phyloP scores from a whole-genome alignment of 192 early-diverging fungal genomes.

The Chytriomyces hyalinus region DNA sequence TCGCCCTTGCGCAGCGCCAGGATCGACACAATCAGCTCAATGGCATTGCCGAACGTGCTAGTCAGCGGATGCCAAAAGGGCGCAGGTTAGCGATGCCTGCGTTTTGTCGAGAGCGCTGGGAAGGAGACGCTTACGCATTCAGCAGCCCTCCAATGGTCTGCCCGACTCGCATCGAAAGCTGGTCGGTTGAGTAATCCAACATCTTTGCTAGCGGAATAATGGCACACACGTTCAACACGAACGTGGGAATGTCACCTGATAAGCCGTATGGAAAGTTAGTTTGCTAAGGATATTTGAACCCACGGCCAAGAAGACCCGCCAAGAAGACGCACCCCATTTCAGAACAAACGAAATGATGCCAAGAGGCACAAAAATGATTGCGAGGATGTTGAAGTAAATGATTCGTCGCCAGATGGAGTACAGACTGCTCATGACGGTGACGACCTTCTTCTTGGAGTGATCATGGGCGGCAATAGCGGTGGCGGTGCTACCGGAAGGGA shows the following conservation, averaged over 20 bases:
- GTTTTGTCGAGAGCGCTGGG: neutral
- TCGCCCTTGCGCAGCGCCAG: constrained; percentile 80
- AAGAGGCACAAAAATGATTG: constrained; percentile 79
- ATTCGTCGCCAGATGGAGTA: neutral
- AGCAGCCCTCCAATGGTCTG: constrained; percentile 78
- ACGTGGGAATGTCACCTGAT: constrained; percentile 59
- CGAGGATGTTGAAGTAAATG: constrained; percentile 55
- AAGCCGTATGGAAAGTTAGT: neutral
- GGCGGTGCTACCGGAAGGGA: no score
- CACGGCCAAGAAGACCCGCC: neutral
- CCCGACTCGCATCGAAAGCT: constrained; percentile 43
- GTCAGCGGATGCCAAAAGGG: neutral
- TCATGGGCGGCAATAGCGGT: no score
- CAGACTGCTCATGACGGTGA: constrained; percentile 5
- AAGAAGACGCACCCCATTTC: constrained; percentile 53
- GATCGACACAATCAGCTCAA: constrained; percentile 79
- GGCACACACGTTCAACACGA: constrained; percentile 84
- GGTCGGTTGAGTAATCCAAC: constrained; percentile 86
- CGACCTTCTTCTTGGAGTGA: neutral
- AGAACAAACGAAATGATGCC: constrained; percentile 71
- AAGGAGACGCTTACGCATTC: constrained; percentile 50
- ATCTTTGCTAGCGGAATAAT: constrained; percentile 88
- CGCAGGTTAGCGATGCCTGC: neutral
- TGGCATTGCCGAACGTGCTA: constrained; percentile 79
- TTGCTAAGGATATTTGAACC: neutral